Base-by-base conservation (phyloP, 495 filamentous ascomycete genomes). In the Achaetomiella virescens region DNA sequence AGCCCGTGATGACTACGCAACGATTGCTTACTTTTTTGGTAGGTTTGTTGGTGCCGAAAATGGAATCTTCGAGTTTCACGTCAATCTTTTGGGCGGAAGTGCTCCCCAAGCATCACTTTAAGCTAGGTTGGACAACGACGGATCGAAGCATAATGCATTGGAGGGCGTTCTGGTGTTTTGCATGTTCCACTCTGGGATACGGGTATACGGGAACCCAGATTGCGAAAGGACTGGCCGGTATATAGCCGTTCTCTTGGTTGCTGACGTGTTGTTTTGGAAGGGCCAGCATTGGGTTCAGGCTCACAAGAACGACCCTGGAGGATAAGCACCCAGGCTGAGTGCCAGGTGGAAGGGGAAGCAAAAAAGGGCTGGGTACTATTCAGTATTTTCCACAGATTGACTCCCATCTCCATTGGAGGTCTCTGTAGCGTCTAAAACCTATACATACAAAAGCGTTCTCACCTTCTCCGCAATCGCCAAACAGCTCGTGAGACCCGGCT, bases 401-500 rank as follows among this genome's bases (percentile, higher is more conserved):
- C 35, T 31, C 0, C 5, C 20, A 29, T 3, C 18, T 17, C 2
- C 5, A 17, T 7, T 36, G 20, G 49, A 36, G 37, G n/a, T 41
- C 24, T 25, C 12, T 27, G n/a, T 21, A n/a, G 40, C 12, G 36
- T 20, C 10, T 40, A 15, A 43, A 25, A 12, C 9, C 29, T 56
- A 61, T 36, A 70, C 65, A 72, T 95, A 95, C 61, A 97, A 66
- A 54, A 97, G 70, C 15, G 71, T 75, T 63, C 85, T 75, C 17
- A 96, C 93, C 78, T 82, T 82, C 62, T 95, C 90, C 12, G 76
- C 92, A 72, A 98, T 96, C 11, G 90, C 91, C 74, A 98, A 75
- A 53, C 77, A 84, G 67, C 88, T 92, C 27, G 93, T 98, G 69
- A 98, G 74, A 45, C 93, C 95, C 0, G 93, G 93, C 89, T 95